Evolutionary conservation across 2,329 filamentous ascomycete species (phyloP).

Genomic region (Neopestalotiopsis sp.): DNA sequence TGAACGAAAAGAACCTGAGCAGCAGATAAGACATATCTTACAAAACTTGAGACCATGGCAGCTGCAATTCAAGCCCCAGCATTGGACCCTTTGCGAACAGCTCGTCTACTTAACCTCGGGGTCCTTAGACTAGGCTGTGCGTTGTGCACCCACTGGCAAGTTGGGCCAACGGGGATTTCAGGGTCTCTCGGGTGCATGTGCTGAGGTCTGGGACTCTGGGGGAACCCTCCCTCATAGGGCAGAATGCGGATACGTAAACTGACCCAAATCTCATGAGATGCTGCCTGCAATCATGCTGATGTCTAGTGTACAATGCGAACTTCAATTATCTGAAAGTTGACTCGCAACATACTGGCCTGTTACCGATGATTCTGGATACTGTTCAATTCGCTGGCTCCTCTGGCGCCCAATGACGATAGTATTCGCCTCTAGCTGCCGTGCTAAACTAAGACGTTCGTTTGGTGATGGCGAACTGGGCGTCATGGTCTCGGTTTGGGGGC

Average conservation of each 20-base stretch:
- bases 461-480: neutral
- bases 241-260: neutral
- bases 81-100: slow-evolving; percentile 1
- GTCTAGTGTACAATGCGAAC: neutral
- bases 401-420: neutral
- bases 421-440: neutral
- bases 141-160: neutral
- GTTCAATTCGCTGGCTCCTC: neutral
- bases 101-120: neutral
- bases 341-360: neutral
- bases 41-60: neutral
- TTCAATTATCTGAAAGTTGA: neutral
- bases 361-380: neutral
- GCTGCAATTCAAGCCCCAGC: neutral
- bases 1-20: neutral
- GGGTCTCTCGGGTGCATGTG: neutral
- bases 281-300: neutral
- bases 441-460: neutral
- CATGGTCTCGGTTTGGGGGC: neutral
- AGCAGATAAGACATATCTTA: neutral
- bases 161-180: neutral
- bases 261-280: neutral
- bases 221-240: slow-evolving; percentile 10
- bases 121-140: neutral
- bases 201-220: slow-evolving; percentile 3